Conservation (phyloP, 345 rosid species). For the Rhizophora mangle region DNA sequence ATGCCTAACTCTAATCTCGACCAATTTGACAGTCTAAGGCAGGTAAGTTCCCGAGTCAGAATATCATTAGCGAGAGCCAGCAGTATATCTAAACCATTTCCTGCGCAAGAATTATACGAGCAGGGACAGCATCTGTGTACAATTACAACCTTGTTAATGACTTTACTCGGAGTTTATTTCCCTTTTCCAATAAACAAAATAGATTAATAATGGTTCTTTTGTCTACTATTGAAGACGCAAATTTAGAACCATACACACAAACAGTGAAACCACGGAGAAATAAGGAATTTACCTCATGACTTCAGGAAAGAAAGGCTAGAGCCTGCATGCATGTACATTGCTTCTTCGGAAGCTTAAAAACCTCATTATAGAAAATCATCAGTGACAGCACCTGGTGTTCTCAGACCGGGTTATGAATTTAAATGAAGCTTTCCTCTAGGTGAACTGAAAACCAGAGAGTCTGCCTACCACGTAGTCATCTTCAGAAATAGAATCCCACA, state of each 20-base stretch:
- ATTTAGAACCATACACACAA: constrained; percentile 18
- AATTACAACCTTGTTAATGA: too few relatives aligned
- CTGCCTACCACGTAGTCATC: constrained; percentile 1
- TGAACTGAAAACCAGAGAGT: constrained; percentile 9
- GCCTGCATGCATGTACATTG: constrained; percentile 5
- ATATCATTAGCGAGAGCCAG: too few relatives aligned
- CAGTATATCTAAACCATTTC: too few relatives aligned
- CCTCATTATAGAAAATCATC: constrained; percentile 1
- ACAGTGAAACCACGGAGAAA: constrained; percentile 34
- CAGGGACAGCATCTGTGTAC: too few relatives aligned
- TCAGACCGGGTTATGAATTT: constrained; percentile 7
- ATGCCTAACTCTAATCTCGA: too few relatives aligned
- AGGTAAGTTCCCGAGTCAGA: too few relatives aligned
- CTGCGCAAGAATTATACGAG: too few relatives aligned
- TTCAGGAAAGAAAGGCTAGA: constrained; percentile 7
- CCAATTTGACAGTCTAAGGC: too few relatives aligned
- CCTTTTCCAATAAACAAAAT: too few relatives aligned
- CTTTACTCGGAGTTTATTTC: too few relatives aligned
- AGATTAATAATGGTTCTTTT: too few relatives aligned
- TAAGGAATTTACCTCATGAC: constrained; percentile 15
- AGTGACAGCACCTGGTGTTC: constrained; percentile 10
- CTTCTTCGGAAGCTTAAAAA: constrained; percentile 1
- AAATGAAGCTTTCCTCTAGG: constrained; percentile 3
- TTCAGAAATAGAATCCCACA: constrained; percentile 4
- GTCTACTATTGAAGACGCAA: not conserved